These are phyloP conservation scores for Sechiopsis laciniata DNA, from an alignment of 306 rosid genomes.

Conservation along the genomic window DNA sequence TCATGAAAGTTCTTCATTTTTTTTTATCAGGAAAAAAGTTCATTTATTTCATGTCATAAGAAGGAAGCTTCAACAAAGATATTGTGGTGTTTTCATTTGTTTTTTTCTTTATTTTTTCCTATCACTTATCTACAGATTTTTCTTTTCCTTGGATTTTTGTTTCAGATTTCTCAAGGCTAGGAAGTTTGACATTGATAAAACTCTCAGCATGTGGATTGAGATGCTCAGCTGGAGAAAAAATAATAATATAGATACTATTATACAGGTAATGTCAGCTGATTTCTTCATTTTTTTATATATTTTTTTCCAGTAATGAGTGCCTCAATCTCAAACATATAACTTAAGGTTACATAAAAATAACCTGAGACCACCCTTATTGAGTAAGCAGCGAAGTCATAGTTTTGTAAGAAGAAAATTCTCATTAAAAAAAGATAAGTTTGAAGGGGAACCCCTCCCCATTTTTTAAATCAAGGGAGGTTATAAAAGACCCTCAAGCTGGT, in stretches of 20 bases:
- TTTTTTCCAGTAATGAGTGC: neutral
- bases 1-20: neutral
- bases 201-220: slow-evolving; percentile 82
- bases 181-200: slow-evolving; percentile 78
- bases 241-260: slow-evolving; percentile 55
- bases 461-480: slow-evolving; percentile 2
- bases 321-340: neutral
- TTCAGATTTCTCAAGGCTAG: slow-evolving; percentile 92
- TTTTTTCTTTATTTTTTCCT: slow-evolving; percentile 12
- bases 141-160: slow-evolving; percentile 21
- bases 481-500: neutral
- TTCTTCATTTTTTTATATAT: neutral
- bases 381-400: slow-evolving; percentile 26
- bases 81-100: neutral
- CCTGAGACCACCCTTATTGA: slow-evolving; percentile 9
- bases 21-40: neutral
- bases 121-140: slow-evolving; percentile 15
- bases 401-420: neutral
- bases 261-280: slow-evolving; percentile 46
- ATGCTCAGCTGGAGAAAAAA: slow-evolving; percentile 93
- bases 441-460: neutral
- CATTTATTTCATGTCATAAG: neutral
- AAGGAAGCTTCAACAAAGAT: neutral
- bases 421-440: neutral
- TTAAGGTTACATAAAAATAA: slow-evolving; percentile 18